Percentiles rank a stretch among this genome's conserved stretches.
phyloP scores from a whole-genome alignment of 495 filamentous ascomycete genomes.

The Hypoxylon rickii region DNA sequence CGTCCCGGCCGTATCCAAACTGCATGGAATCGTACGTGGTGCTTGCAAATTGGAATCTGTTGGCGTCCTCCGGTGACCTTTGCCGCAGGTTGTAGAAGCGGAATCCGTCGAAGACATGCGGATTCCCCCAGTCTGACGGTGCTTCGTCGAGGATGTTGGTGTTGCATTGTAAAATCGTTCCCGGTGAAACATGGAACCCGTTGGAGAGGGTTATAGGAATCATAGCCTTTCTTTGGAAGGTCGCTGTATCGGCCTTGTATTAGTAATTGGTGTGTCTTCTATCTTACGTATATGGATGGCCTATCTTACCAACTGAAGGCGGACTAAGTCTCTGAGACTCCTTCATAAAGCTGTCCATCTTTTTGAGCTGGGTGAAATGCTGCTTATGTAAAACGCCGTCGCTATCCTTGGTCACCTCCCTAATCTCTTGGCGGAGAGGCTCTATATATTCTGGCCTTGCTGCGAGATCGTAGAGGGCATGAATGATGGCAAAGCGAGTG shows the following conservation, averaged over 20 bases:
- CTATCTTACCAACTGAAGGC: slow-evolving; percentile 45
- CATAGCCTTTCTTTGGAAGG: slow-evolving; percentile 39
- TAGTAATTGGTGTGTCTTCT: too few relatives aligned
- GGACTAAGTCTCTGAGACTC: slow-evolving; percentile 51
- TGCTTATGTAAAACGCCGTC: slow-evolving; percentile 42
- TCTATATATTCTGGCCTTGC: slow-evolving; percentile 51
- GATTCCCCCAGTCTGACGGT: slow-evolving; percentile 39
- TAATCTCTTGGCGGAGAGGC: slow-evolving; percentile 53
- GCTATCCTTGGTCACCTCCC: slow-evolving; percentile 41
- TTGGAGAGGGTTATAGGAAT: slow-evolving; percentile 43
- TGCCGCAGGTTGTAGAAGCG: slow-evolving; percentile 55
- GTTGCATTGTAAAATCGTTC: slow-evolving; percentile 35
- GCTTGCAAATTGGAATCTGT: slow-evolving; percentile 50
- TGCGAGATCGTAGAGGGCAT: slow-evolving; percentile 51
- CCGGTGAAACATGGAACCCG: slow-evolving; percentile 43
- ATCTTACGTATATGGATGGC: neutral
- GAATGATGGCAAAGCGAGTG: slow-evolving; percentile 35
- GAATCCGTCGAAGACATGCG: slow-evolving; percentile 55
- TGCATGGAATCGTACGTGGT: slow-evolving; percentile 46
- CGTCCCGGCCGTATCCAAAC: slow-evolving; percentile 55
- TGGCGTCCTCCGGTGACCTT: slow-evolving; percentile 36
- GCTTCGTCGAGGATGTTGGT: slow-evolving; percentile 37
- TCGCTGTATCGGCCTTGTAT: slow-evolving; percentile 31
- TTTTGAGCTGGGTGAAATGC: slow-evolving; percentile 47
- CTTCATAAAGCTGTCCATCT: slow-evolving; percentile 59